phyloP scores from a whole-genome alignment of 768 basidiomycete genomes.

The Mycena crocata region DNA sequence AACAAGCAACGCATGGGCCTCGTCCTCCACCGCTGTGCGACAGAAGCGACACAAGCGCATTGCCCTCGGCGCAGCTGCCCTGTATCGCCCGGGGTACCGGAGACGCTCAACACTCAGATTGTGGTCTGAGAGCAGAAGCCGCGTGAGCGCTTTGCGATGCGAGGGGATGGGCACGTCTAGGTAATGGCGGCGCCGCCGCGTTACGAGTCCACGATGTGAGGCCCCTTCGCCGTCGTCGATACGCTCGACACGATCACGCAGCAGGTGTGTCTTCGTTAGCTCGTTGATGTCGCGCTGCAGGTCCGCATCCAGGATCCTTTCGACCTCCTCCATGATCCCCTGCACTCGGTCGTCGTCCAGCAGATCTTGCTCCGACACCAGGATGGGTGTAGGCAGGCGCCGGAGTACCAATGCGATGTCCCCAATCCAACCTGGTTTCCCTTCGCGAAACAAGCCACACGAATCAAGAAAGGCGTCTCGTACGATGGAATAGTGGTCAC shows the following conservation, averaged over 20 bases:
- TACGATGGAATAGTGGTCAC: too few relatives aligned
- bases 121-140: not conserved
- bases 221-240: not conserved
- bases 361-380: not conserved
- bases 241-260: not conserved
- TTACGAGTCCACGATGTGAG: not conserved
- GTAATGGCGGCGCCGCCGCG: constrained; percentile 10
- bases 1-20: too few relatives aligned
- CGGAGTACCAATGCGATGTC: not conserved
- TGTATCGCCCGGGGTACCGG: not conserved
- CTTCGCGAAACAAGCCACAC: too few relatives aligned
- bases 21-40: not conserved
- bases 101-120: constrained; percentile 6
- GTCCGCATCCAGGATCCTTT: not conserved
- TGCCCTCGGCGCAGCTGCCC: not conserved
- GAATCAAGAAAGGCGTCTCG: constrained; percentile 6
- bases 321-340: not conserved
- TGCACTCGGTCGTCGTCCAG: not conserved
- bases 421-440: constrained; percentile 1
- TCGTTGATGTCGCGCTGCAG: constrained; percentile 3
- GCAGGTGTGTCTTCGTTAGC: constrained; percentile 5
- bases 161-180: constrained; percentile 7
- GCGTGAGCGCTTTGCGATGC: constrained; percentile 1
- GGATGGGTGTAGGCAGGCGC: not conserved
- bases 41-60: not conserved